Evolutionary conservation across 1,139 yeast genomes (phyloP).

Genomic region (Eremothecium gossypii): DNA sequence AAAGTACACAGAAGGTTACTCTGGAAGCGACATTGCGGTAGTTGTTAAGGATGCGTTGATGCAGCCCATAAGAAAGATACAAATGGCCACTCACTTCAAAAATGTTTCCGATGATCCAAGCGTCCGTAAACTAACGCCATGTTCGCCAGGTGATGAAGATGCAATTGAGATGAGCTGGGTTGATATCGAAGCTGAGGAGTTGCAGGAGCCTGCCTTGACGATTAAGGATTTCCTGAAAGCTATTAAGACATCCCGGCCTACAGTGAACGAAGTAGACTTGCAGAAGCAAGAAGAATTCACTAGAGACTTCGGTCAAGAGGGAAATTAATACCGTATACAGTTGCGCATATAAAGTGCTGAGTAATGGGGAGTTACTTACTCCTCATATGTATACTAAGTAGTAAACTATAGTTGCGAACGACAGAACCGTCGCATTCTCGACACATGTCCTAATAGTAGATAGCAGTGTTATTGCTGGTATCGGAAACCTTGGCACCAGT

Average conservation of each 20-base stretch:
- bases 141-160: slow-evolving; percentile 89
- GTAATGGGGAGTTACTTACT: background rate
- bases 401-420: slow-evolving; percentile 1
- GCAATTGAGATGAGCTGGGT: slow-evolving; percentile 92
- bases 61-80: slow-evolving; percentile 96
- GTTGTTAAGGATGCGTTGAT: slow-evolving; percentile 94
- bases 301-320: slow-evolving; percentile 93
- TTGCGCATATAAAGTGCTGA: background rate
- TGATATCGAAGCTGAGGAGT: slow-evolving; percentile 80
- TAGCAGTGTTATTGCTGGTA: slow-evolving; percentile 48
- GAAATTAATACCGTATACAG: slow-evolving; percentile 40
- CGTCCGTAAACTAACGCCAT: slow-evolving; percentile 59
- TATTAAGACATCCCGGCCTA: slow-evolving; percentile 84
- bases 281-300: slow-evolving; percentile 82
- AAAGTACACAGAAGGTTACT: slow-evolving; percentile 93
- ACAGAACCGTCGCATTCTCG: background rate
- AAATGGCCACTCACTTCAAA: slow-evolving; percentile 92
- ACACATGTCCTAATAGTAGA: slow-evolving; percentile 34
- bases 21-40: slow-evolving; percentile 95
- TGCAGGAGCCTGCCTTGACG: slow-evolving; percentile 81
- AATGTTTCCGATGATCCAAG: slow-evolving; percentile 31
- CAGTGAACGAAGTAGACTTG: slow-evolving; percentile 81
- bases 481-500: slow-evolving; percentile 74
- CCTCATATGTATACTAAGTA: slow-evolving; percentile 3
- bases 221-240: slow-evolving; percentile 92